A percentile compares a stretch with the other conserved stretches of the same genome.
Conservation (phyloP, 2,329 filamentous ascomycete species). For the Helminthosporium solani region DNA sequence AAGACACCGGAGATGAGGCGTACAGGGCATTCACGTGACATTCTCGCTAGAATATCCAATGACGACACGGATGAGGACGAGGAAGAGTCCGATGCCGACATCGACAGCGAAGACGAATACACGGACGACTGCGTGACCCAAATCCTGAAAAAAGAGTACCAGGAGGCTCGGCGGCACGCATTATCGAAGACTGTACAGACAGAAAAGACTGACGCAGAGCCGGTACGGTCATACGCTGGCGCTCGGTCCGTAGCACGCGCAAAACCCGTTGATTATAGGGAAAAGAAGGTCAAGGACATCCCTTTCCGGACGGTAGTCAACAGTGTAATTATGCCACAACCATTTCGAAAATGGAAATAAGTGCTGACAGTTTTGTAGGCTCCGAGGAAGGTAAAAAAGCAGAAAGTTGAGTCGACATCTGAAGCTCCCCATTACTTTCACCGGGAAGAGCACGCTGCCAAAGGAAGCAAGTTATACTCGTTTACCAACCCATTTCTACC, state of each 20-base stretch:
- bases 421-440: too few species aligned
- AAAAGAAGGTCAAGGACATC: slow-evolving; percentile 1
- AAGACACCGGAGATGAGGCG: slow-evolving; percentile 16
- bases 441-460: slow-evolving; percentile 5
- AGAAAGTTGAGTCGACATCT: too few species aligned
- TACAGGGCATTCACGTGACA: slow-evolving; percentile 24
- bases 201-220: not conserved
- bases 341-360: too few species aligned
- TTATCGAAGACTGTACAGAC: not conserved
- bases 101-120: slow-evolving; percentile 7
- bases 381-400: too few species aligned
- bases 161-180: not conserved
- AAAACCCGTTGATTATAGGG: not conserved
- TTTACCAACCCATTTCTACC: slow-evolving; percentile 14
- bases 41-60: slow-evolving; percentile 23
- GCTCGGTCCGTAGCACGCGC: not conserved
- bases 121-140: slow-evolving; percentile 1
- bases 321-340: not conserved
- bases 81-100: slow-evolving; percentile 7
- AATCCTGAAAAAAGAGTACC: not conserved
- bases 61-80: slow-evolving; percentile 13
- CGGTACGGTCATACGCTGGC: not conserved
- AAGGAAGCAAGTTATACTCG: slow-evolving; percentile 9
- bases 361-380: too few species aligned
- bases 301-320: not conserved